A percentile compares a stretch with the other conserved stretches of the same genome.
phyloP scores from a whole-genome alignment of 345 rosid species.

The Psidium guajava region DNA sequence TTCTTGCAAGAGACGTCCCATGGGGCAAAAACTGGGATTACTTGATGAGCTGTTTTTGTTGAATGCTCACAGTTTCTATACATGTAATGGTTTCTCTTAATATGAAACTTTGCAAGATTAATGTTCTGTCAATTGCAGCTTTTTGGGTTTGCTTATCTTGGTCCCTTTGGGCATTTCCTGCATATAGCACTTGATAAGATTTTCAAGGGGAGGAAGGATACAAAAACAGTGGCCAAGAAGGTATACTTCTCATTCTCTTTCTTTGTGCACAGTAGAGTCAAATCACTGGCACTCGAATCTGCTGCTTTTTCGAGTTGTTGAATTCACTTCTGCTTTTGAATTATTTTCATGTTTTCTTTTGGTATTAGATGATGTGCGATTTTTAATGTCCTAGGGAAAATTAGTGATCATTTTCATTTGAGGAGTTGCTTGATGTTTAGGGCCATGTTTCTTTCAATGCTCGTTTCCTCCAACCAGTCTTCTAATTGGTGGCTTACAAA shows the following conservation, averaged over 20 bases:
- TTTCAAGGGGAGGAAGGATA: slow-evolving; percentile 82
- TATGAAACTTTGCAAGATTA: neutral
- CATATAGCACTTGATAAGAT: slow-evolving; percentile 61
- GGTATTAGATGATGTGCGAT: neutral
- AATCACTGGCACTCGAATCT: neutral
- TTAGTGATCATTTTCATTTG: neutral
- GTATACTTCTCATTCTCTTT: slow-evolving; percentile 12
- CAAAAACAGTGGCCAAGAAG: slow-evolving; percentile 89
- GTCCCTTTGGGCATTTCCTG: slow-evolving; percentile 78
- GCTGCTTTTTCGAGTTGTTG: neutral
- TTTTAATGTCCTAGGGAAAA: neutral
- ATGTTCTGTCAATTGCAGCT: slow-evolving; percentile 31
- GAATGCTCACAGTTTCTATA: neutral
- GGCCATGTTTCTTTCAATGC: neutral
- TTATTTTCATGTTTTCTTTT: neutral
- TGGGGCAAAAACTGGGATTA: neutral
- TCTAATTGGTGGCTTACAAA: neutral
- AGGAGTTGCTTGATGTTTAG: neutral
- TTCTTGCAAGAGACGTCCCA: neutral
- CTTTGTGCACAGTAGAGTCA: neutral
- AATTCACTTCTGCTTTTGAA: neutral
- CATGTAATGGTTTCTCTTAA: neutral
- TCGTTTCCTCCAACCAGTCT: neutral
- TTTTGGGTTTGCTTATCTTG: slow-evolving; percentile 72
- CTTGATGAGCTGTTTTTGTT: neutral